Evolutionary conservation across 2,329 filamentous ascomycete genomes (phyloP).

Genomic region (Talaromyces atroroseus): DNA sequence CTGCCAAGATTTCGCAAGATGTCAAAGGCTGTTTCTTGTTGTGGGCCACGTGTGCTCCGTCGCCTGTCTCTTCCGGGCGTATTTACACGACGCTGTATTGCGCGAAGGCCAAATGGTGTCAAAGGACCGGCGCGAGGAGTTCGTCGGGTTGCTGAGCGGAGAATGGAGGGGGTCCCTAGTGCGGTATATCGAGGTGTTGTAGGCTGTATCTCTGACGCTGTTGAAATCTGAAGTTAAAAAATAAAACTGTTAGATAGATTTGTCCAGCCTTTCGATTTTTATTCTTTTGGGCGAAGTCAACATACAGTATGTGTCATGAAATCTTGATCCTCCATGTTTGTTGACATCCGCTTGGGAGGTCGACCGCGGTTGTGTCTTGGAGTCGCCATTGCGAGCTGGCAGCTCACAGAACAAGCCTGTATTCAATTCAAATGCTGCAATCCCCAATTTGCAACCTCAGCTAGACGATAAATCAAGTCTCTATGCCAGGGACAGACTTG

Average conservation of each 20-base stretch:
- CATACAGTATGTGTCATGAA: constrained; percentile 6
- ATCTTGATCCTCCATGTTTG: constrained; percentile 19
- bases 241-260: not conserved
- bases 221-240: not conserved
- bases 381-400: constrained; percentile 5
- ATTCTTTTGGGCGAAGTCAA: not conserved
- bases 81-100: constrained; percentile 50
- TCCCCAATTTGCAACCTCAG: not conserved
- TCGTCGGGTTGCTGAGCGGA: constrained; percentile 28
- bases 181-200: constrained; percentile 31
- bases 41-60: constrained; percentile 42
- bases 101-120: constrained; percentile 52
- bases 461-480: no score
- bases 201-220: constrained; percentile 17
- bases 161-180: constrained; percentile 27
- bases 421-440: not conserved
- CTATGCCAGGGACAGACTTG: not conserved
- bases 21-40: constrained; percentile 53
- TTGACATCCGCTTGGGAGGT: constrained; percentile 10
- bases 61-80: constrained; percentile 47
- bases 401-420: constrained; percentile 6
- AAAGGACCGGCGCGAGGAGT: constrained; percentile 43
- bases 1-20: constrained; percentile 49
- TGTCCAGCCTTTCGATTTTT: not conserved
- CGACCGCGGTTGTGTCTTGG: constrained; percentile 12